Evolutionary conservation across 495 filamentous ascomycete species (phyloP).

Genomic region (Margaritispora aquatica): DNA sequence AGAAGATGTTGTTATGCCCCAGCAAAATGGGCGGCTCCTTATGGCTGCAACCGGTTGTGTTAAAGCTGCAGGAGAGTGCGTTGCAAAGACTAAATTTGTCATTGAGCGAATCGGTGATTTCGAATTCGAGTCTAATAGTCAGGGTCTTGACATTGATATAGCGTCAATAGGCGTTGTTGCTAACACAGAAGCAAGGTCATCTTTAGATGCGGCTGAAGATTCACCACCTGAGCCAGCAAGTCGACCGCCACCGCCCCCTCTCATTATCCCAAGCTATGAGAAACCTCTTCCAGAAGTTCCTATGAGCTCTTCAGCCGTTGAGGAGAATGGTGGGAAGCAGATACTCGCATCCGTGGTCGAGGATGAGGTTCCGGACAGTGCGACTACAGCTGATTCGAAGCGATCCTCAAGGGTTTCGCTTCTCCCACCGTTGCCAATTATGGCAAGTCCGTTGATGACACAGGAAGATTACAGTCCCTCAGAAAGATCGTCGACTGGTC

Average conservation of each 20-base stretch:
- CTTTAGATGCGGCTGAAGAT: neutral
- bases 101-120: slow-evolving; percentile 93
- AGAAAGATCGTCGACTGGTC: slow-evolving; percentile 30
- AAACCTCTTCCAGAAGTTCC: slow-evolving; percentile 41
- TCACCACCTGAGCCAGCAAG: slow-evolving; percentile 21
- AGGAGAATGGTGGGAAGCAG: slow-evolving; percentile 21
- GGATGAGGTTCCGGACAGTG: slow-evolving; percentile 9
- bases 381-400: slow-evolving; percentile 12
- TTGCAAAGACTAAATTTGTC: slow-evolving; percentile 75
- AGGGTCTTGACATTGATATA: slow-evolving; percentile 41
- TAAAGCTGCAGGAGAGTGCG: slow-evolving; percentile 82
- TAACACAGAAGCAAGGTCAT: neutral
- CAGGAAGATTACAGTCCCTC: slow-evolving; percentile 41
- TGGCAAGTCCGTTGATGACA: slow-evolving; percentile 38
- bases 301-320: slow-evolving; percentile 8
- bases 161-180: slow-evolving; percentile 30
- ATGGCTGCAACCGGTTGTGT: slow-evolving; percentile 85
- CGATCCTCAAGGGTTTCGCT: slow-evolving; percentile 21
- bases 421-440: slow-evolving; percentile 35
- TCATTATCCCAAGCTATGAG: slow-evolving; percentile 28
- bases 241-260: slow-evolving; percentile 22
- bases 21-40: slow-evolving; percentile 72
- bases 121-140: slow-evolving; percentile 58
- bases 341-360: slow-evolving; percentile 16
- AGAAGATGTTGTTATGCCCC: slow-evolving; percentile 71